phyloP scores from a whole-genome alignment of 352 stramenopile species.

The Pythium monospermum region DNA sequence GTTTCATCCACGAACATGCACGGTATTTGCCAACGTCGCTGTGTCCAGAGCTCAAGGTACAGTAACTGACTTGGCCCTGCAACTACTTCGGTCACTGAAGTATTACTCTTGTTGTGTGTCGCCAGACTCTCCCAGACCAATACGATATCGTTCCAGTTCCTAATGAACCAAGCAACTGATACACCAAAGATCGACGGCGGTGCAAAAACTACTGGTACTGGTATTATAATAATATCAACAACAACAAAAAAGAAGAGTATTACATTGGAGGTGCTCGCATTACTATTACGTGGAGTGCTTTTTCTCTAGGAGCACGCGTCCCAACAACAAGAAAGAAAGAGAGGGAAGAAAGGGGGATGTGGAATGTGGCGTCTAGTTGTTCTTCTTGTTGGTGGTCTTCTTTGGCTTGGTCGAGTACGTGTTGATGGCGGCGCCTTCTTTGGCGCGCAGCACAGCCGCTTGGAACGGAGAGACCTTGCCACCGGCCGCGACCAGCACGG shows the following conservation, averaged over 20 bases:
- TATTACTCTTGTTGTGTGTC: neutral
- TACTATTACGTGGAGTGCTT: no score
- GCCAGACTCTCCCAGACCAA: slow-evolving; percentile 48
- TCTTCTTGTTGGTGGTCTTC: slow-evolving; percentile 37
- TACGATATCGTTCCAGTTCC: slow-evolving; percentile 34
- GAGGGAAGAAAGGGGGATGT: no score
- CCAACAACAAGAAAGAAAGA: no score
- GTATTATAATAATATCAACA: no score
- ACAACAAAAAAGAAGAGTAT: no score
- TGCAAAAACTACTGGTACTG: no score
- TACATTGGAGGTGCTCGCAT: no score
- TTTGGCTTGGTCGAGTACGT: slow-evolving; percentile 66
- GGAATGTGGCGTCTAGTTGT: slow-evolving; percentile 24
- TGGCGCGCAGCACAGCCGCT: slow-evolving; percentile 58
- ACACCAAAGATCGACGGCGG: neutral
- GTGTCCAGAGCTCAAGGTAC: slow-evolving; percentile 67
- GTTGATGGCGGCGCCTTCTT: slow-evolving; percentile 59
- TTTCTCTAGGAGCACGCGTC: no score
- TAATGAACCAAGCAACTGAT: slow-evolving; percentile 7
- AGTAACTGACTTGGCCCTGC: neutral
- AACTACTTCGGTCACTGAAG: neutral
- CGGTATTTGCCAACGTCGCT: slow-evolving; percentile 67
- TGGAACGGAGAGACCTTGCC: slow-evolving; percentile 55
- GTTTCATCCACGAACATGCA: slow-evolving; percentile 55
- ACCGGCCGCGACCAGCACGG: slow-evolving; percentile 29